phyloP scores from a whole-genome alignment of 805 yeast genomes.

The Candida chauliodis region DNA sequence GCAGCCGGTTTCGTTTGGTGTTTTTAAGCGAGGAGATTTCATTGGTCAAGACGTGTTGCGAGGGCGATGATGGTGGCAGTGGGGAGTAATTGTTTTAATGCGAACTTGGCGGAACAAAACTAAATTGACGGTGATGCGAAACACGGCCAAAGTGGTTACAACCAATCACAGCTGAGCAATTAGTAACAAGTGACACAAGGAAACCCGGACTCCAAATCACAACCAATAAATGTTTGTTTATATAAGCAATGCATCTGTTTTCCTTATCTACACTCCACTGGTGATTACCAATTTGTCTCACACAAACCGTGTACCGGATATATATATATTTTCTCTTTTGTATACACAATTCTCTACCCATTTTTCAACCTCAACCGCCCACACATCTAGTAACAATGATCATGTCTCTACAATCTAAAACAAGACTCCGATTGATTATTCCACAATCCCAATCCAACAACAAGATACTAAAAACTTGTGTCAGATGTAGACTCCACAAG shows the following conservation, averaged over 20 bases:
- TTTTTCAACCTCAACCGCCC: neutral
- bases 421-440: conserved; percentile 13
- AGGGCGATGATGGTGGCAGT: too few relatives aligned
- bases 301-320: conserved; percentile 4
- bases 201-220: neutral
- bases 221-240: neutral
- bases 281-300: neutral
- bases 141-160: too few relatives aligned
- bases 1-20: too few relatives aligned
- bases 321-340: neutral
- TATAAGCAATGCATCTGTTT: neutral
- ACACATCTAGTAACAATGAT: conserved; percentile 7
- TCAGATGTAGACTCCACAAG: conserved; percentile 62
- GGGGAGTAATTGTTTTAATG: too few relatives aligned
- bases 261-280: neutral
- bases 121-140: too few relatives aligned
- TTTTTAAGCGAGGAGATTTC: too few relatives aligned
- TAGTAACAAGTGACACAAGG: too few relatives aligned
- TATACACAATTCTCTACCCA: neutral
- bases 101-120: too few relatives aligned
- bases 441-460: conserved; percentile 9
- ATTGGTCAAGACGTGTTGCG: too few relatives aligned
- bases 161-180: too few relatives aligned
- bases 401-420: conserved; percentile 16
- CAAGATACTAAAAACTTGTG: conserved; percentile 50